Evolutionary conservation across 2,329 filamentous ascomycete species (phyloP).

Genomic region (Pyrenophora teres): DNA sequence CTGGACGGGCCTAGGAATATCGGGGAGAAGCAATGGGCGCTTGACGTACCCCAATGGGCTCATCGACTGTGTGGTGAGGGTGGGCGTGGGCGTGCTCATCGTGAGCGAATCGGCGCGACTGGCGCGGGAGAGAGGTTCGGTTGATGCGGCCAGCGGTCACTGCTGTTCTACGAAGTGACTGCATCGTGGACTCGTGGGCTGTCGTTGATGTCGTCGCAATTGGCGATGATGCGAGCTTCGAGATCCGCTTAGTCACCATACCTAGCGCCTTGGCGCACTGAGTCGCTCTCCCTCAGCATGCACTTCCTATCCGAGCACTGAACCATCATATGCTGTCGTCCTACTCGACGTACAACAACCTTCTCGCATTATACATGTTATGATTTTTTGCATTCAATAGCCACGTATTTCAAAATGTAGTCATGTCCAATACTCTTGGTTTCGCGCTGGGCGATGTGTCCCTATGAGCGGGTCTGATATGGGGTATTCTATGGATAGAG

Average conservation of each 20-base stretch:
- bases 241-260: constrained; percentile 15
- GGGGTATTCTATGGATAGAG: too few relatives aligned
- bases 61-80: constrained; percentile 49
- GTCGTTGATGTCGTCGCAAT: constrained; percentile 24
- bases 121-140: constrained; percentile 42
- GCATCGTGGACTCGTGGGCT: constrained; percentile 46
- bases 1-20: not conserved
- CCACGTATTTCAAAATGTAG: too few relatives aligned
- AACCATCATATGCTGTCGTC: too few relatives aligned
- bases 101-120: constrained; percentile 50
- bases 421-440: too few relatives aligned
- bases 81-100: constrained; percentile 42
- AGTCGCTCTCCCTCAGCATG: too few relatives aligned
- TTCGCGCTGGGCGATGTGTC: too few relatives aligned
- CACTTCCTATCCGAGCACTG: too few relatives aligned
- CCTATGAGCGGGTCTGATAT: too few relatives aligned
- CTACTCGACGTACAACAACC: too few relatives aligned
- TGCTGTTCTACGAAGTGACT: constrained; percentile 52
- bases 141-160: constrained; percentile 49
- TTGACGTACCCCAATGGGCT: constrained; percentile 58
- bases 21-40: constrained; percentile 17
- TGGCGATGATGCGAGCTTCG: constrained; percentile 39
- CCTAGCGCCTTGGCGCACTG: constrained; percentile 22
- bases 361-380: too few relatives aligned
- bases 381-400: too few relatives aligned